phyloP scores from a whole-genome alignment of 78 protist species.

The Dictyostelium intermedium region DNA sequence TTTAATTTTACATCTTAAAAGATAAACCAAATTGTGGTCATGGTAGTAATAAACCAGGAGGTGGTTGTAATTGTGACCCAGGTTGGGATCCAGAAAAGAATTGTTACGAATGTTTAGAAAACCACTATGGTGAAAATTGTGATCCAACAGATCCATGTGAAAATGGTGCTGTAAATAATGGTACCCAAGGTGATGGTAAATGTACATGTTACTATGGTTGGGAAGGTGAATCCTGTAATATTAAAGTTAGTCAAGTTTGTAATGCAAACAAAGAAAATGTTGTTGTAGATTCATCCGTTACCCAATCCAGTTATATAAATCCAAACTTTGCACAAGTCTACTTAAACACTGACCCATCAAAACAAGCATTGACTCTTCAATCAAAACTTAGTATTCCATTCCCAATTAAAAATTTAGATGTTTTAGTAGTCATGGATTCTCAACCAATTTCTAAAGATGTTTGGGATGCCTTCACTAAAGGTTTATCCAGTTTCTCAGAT shows the following conservation, averaged over 20 bases:
- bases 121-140: constrained; percentile 37
- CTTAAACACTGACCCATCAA: not conserved
- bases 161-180: constrained; percentile 38
- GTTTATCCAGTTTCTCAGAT: not conserved
- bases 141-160: not conserved
- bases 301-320: not conserved
- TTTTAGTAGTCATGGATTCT: constrained; percentile 13
- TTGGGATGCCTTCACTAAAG: not conserved
- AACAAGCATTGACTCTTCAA: not conserved
- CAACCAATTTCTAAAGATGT: not conserved
- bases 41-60: not conserved
- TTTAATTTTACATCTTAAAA: not conserved
- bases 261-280: not conserved
- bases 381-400: constrained; percentile 2
- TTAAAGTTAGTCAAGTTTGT: not conserved
- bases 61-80: not conserved
- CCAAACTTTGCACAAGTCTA: constrained; percentile 9
- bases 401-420: not conserved
- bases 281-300: not conserved
- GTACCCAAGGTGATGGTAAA: constrained; percentile 45
- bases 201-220: constrained; percentile 60
- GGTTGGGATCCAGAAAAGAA: constrained; percentile 42
- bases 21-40: constrained; percentile 63
- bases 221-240: constrained; percentile 19
- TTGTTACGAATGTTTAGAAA: constrained; percentile 38